Evolutionary conservation across 768 basidiomycete species (phyloP), one percentile per base, ranked within the genome.

Genomic region (Lactarius hatsudake): DNA sequence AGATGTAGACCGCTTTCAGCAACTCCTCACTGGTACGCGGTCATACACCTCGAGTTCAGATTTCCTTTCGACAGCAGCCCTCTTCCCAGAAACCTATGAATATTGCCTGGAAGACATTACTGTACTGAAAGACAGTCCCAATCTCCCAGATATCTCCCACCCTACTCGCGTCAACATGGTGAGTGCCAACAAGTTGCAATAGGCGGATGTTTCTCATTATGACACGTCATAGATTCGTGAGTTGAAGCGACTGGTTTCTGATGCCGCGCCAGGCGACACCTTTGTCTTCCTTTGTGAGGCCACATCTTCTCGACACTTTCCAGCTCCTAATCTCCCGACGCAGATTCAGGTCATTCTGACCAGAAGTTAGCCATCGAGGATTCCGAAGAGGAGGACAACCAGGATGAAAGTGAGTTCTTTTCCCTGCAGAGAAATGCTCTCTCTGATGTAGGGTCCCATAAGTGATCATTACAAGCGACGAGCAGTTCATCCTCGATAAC

Each of bases 271-370:
- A 3, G 74, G 72, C 40, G 75, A 76, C 38, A 65, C 20, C n/a
- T 66, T 74, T n/a, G 69, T 64, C 23, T 75, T 76, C 53, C 64
- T 75, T 23, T 76, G 75, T 75, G 48, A 28, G 73, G 62, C 15
- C 12, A 32, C 38, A 1, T 23, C n/a, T 28, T 51, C 36, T 38
- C 28, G 13, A 28, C 28, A 20, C 26, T 30, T 48, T 5, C 45
- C 18, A n/a, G 10, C 10, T 12, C 23, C 38, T 51, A 9, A 63
- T 8, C 10, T 17, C n/a, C 20, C 17, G 17, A 8, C 23, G 26
- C 34, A 75, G 74, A 67, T 28, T 71, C 72, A 3, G 74, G 74
- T 9, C 73, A 75, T 63, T 72, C 73, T 2, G 71, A 66, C 18
- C 74, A 74, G 57, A 57, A 15, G 45, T 7, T 63, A 1, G 62